Percentiles rank a stretch among this genome's conserved stretches.
phyloP scores from a whole-genome alignment of 345 rosid species.

The Mangifera indica region DNA sequence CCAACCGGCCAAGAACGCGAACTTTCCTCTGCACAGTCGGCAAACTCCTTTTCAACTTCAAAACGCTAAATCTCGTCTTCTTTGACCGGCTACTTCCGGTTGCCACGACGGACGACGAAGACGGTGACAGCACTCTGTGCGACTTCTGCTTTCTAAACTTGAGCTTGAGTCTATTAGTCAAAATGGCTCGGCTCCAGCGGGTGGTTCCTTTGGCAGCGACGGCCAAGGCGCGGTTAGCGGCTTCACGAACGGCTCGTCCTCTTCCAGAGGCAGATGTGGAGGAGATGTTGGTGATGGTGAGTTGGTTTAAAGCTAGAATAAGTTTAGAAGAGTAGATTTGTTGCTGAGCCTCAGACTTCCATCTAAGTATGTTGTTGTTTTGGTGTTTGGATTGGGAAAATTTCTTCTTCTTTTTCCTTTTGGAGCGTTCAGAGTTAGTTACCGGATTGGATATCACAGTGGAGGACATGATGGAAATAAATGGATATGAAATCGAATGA shows the following conservation, averaged over 20 bases:
- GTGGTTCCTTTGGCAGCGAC: conserved; percentile 80
- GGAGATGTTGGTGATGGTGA: conserved; percentile 31
- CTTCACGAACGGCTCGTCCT: conserved; percentile 72
- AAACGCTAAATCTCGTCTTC: conserved; percentile 69
- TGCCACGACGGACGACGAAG: conserved; percentile 6
- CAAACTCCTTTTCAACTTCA: conserved; percentile 57
- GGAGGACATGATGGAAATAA: conserved; percentile 20
- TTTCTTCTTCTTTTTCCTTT: conserved; percentile 69
- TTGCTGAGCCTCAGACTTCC: conserved; percentile 84
- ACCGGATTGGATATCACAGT: conserved; percentile 39
- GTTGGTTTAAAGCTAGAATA: conserved; percentile 61
- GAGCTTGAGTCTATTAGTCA: conserved; percentile 66
- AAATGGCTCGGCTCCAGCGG: conserved; percentile 92
- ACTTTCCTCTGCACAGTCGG: conserved; percentile 86
- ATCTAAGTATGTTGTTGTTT: conserved; percentile 26
- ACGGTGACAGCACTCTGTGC: conserved; percentile 35
- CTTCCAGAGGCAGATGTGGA: conserved; percentile 49
- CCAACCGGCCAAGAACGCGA: conserved; percentile 77
- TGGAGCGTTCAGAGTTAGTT: conserved; percentile 48
- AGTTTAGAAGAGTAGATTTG: conserved; percentile 82
- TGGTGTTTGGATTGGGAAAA: conserved; percentile 21
- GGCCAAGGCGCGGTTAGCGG: conserved; percentile 80
- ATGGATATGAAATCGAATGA: background rate
- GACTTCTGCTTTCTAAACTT: conserved; percentile 69
- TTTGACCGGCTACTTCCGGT: conserved; percentile 43